Evolutionary conservation across 2,329 filamentous ascomycete species (phyloP).

Genomic region (Chrysosphaeria jannelii): DNA sequence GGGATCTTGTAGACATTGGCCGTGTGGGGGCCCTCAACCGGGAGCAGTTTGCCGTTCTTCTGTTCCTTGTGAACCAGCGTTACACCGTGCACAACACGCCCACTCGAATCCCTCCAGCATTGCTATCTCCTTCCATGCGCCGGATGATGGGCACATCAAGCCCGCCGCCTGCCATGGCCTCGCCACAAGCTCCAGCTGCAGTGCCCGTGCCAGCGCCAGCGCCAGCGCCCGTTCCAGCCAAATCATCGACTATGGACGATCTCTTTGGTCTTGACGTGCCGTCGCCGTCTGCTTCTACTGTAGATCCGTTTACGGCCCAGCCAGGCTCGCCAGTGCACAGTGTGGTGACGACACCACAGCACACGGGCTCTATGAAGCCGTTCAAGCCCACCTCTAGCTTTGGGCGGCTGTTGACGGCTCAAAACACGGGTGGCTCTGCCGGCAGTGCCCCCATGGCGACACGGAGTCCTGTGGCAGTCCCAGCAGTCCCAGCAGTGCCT

Average conservation of each 20-base stretch:
- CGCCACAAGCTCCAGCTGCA: slow-evolving; percentile 7
- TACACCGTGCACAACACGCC: slow-evolving; percentile 32
- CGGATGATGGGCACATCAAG: slow-evolving; percentile 23
- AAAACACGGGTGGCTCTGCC: slow-evolving; percentile 36
- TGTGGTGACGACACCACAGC: slow-evolving; percentile 10
- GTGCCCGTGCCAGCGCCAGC: not conserved
- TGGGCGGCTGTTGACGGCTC: slow-evolving; percentile 50
- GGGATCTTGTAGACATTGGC: slow-evolving; percentile 87
- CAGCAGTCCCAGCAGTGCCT: slow-evolving; percentile 1
- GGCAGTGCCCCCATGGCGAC: slow-evolving; percentile 14
- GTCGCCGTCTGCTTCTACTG: slow-evolving; percentile 15
- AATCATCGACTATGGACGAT: slow-evolving; percentile 56
- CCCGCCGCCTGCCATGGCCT: slow-evolving; percentile 13
- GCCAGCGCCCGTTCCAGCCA: slow-evolving; percentile 10
- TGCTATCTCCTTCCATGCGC: slow-evolving; percentile 70
- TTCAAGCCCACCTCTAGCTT: slow-evolving; percentile 85
- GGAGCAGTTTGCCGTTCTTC: slow-evolving; percentile 89
- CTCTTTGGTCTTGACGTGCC: slow-evolving; percentile 59
- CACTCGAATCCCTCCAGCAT: slow-evolving; percentile 42
- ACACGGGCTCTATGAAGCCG: slow-evolving; percentile 51
- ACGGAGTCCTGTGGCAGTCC: slow-evolving; percentile 6
- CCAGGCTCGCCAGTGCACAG: slow-evolving; percentile 24
- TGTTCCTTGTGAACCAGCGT: slow-evolving; percentile 81
- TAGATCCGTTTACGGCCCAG: slow-evolving; percentile 5
- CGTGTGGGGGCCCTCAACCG: slow-evolving; percentile 59